These are phyloP conservation scores for Alternaria panax DNA, from an alignment of 2,329 filamentous ascomycete species.

Conservation along the genomic window DNA sequence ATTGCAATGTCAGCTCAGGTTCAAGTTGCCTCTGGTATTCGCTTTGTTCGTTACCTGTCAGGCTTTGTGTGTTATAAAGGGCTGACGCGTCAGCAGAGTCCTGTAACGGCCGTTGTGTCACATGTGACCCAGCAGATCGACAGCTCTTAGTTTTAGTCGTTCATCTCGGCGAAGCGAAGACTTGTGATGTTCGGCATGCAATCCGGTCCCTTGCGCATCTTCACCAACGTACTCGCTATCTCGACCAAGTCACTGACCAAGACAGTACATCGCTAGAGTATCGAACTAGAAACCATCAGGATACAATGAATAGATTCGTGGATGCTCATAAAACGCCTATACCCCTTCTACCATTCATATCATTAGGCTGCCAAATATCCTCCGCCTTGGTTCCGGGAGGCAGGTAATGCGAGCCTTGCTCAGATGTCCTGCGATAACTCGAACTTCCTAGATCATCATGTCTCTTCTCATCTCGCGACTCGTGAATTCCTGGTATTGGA, in stretches of 20 bases:
- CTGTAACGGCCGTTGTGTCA: background rate
- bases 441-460: conserved; percentile 63
- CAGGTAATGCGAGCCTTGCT: conserved; percentile 64
- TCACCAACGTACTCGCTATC: background rate
- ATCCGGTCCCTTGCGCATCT: conserved; percentile 2
- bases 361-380: conserved; percentile 72
- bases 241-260: background rate
- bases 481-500: conserved; percentile 32
- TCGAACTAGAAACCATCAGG: background rate
- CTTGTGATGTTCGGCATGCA: background rate
- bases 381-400: conserved; percentile 84
- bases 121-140: background rate
- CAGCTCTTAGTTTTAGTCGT: background rate
- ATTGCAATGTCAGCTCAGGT: conserved; percentile 26
- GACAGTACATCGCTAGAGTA: too few relatives aligned
- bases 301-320: conserved; percentile 1
- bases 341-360: conserved; percentile 29
- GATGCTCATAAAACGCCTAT: conserved; percentile 35
- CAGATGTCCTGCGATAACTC: conserved; percentile 52
- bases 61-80: background rate
- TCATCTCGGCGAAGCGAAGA: conserved; percentile 2
- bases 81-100: conserved; percentile 4
- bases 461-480: conserved; percentile 62
- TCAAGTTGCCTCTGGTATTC: background rate
- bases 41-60: background rate